Conservation (phyloP, 2,329 filamentous ascomycete genomes). For the Pseudogymnoascus sp. region DNA sequence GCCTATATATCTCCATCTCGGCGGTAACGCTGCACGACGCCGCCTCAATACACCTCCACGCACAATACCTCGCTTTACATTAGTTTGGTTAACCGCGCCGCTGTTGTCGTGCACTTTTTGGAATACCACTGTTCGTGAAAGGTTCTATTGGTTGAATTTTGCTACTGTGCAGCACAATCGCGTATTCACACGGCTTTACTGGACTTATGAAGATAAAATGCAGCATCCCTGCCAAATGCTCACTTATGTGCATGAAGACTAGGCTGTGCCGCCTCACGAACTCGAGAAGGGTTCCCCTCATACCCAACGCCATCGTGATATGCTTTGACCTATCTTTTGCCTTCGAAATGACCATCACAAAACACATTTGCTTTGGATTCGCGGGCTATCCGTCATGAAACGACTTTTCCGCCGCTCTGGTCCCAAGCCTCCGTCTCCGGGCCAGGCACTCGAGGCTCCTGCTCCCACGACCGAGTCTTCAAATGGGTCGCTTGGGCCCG, state of each 20-base stretch:
- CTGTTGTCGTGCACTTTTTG: too few relatives aligned
- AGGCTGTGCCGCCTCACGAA: background rate
- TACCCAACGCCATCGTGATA: background rate
- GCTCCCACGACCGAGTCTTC: background rate
- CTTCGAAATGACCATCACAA: background rate
- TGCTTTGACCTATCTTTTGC: background rate
- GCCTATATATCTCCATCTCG: too few relatives aligned
- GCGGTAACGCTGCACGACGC: too few relatives aligned
- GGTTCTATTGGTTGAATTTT: background rate
- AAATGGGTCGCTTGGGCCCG: background rate
- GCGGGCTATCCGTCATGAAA: background rate
- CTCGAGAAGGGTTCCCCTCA: background rate
- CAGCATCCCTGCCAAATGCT: background rate
- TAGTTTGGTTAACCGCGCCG: background rate
- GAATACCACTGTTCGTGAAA: background rate
- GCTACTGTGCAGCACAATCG: background rate
- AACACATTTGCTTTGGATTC: background rate
- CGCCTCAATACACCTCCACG: background rate
- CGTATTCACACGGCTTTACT: background rate
- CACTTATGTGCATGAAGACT: too few relatives aligned
- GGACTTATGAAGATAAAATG: background rate
- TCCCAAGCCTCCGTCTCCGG: background rate
- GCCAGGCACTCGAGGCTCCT: background rate
- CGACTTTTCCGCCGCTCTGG: background rate
- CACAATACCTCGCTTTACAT: background rate